phyloP scores from a whole-genome alignment of 2,329 filamentous ascomycete genomes.

The Thermochaetoides dissita region DNA sequence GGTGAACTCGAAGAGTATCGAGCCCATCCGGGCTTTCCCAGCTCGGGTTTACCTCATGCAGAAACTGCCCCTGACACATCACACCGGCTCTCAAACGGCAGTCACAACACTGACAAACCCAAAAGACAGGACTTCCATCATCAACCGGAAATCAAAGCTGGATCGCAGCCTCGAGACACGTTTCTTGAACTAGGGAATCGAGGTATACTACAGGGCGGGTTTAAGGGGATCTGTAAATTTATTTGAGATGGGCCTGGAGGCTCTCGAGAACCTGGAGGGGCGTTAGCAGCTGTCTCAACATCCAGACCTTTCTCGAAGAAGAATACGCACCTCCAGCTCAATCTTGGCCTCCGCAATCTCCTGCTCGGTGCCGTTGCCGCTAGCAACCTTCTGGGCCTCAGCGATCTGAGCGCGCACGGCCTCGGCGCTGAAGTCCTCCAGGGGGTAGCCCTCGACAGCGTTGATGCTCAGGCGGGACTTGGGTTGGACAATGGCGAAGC shows the following conservation, averaged over 20 bases:
- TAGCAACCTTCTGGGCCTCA: constrained; percentile 90
- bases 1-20: too few species aligned
- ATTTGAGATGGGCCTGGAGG: constrained; percentile 69
- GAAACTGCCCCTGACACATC: too few species aligned
- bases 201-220: constrained; percentile 21
- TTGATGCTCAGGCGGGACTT: constrained; percentile 95
- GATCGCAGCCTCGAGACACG: constrained; percentile 5
- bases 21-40: too few species aligned
- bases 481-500: constrained; percentile 93
- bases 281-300: constrained; percentile 23
- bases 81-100: neutral
- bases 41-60: too few species aligned
- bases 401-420: constrained; percentile 78
- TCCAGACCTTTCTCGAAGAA: neutral
- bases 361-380: constrained; percentile 82
- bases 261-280: constrained; percentile 59
- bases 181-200: constrained; percentile 16
- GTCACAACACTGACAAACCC: constrained; percentile 2
- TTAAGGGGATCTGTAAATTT: constrained; percentile 35
- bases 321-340: constrained; percentile 70
- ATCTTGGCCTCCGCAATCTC: constrained; percentile 99
- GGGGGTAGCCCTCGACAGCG: constrained; percentile 83
- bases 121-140: neutral
- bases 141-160: constrained; percentile 4
- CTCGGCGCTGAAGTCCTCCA: constrained; percentile 93